Base-by-base conservation (phyloP, 192 early-diverging fungal species). In the Coemansia sp. region DNA sequence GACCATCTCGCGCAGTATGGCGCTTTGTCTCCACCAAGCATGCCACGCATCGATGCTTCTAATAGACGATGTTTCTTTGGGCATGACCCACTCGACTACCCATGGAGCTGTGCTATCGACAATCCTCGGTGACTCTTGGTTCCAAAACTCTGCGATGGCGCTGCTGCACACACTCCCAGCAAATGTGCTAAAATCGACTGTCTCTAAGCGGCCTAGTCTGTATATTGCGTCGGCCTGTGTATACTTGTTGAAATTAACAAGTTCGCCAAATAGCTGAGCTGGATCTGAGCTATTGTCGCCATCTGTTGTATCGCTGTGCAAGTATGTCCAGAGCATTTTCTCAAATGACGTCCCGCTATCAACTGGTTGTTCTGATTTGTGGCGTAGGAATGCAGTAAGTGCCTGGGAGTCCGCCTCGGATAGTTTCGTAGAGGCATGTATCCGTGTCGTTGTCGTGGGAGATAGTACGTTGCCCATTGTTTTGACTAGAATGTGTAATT, bases 21-120 rank as follows among this genome's bases (percentile, higher is more conserved):
- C 11, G 58, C 56, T 74, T 17, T 44, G 34, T 8, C 40, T 53
- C 70, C 72, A 73, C 80, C 80, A 82, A 1, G n/a, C 24, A 17
- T 63, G 71, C 68, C 74, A 82, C 15, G 44, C 69, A 24, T 41
- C 38, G 2, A 44, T 55, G 10, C 64, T 34, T 12, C 4, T n/a
- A 34, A 2, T 17, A 6, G 11, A 32, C 20, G 36, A 5, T 1
- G 59, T 34, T 19, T 61, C 55, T 32, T 58, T 58, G 15, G 38
- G 36, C 34, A 40, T 11, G 2, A 67, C 44, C 74, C 74, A 70
- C 5, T 63, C 41, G 11, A 61, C 64, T 27, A 67, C 24, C 74
- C 68, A 76, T 10, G n/a, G 1, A 12, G 51, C 62, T 6, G 24
- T 10, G 46, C 15, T 20, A 19, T 19, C 59, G 8, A 38, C 59